Evolutionary conservation across 2,329 filamentous ascomycete species (phyloP).

Genomic region (Scedosporium dehoogii): DNA sequence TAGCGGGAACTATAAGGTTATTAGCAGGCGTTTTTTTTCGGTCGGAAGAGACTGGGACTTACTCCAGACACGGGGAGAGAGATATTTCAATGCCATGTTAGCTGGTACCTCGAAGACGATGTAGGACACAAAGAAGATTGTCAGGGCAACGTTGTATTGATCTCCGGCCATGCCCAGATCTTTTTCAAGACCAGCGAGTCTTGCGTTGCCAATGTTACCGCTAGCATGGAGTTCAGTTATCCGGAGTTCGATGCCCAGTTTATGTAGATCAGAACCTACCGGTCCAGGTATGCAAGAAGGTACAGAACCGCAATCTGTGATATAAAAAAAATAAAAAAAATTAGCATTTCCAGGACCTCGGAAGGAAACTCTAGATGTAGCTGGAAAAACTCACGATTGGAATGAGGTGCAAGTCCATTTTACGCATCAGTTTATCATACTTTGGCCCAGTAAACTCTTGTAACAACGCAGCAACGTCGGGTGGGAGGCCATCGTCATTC

Average conservation of each 20-base stretch:
- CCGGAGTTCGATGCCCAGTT: too few relatives aligned
- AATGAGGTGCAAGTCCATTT: constrained; percentile 50
- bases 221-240: background rate
- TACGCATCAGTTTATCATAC: constrained; percentile 53
- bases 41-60: background rate
- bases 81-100: constrained; percentile 60
- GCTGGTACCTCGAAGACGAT: constrained; percentile 63
- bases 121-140: constrained; percentile 63
- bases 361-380: background rate
- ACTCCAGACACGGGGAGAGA: constrained; percentile 60
- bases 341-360: background rate
- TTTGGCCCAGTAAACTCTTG: constrained; percentile 17
- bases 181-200: constrained; percentile 52
- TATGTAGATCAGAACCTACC: constrained; percentile 16
- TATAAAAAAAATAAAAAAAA: background rate
- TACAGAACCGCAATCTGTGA: constrained; percentile 56
- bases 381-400: constrained; percentile 32
- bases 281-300: constrained; percentile 59
- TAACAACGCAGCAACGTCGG: constrained; percentile 4
- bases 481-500: background rate
- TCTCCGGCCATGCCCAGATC: constrained; percentile 50
- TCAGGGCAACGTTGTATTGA: constrained; percentile 60
- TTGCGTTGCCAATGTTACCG: constrained; percentile 44
- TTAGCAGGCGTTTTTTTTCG: background rate
- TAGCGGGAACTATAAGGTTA: constrained; percentile 22